These are phyloP conservation scores for Orbilia oligospora DNA, from an alignment of 2,329 filamentous ascomycete species.

Conservation along the genomic window DNA sequence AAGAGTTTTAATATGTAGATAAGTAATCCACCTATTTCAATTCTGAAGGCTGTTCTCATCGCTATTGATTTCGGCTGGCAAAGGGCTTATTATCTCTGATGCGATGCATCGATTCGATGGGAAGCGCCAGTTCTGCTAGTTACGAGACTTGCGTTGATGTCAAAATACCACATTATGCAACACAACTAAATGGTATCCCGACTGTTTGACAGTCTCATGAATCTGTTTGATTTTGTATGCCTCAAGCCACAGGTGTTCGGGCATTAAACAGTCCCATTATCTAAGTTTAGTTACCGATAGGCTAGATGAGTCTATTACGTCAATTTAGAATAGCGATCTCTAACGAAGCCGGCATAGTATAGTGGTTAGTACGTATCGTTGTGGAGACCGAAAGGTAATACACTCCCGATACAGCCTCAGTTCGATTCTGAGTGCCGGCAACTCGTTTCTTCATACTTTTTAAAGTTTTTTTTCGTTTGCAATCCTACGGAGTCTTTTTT, in stretches of 20 bases:
- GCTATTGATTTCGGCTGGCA: no score
- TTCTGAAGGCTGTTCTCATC: no score
- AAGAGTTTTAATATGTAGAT: no score
- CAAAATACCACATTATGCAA: conserved; percentile 1
- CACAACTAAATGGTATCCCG: neutral
- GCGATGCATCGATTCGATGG: no score
- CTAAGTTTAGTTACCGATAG: neutral
- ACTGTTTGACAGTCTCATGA: no score
- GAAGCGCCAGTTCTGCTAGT: no score
- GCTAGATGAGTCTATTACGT: neutral
- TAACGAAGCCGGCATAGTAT: conserved; percentile 55
- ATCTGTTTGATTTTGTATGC: no score
- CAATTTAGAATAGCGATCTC: neutral
- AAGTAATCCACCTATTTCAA: no score
- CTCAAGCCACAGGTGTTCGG: neutral
- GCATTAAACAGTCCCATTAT: no score
- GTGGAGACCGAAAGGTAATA: conserved; percentile 46
- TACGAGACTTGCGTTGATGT: neutral
- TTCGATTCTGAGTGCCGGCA: conserved; percentile 59
- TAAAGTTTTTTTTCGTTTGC: conserved; percentile 10
- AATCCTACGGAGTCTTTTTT: no score
- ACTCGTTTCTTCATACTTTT: conserved; percentile 5
- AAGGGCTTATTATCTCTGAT: no score
- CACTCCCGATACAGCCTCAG: conserved; percentile 50
- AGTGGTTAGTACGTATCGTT: conserved; percentile 59